Percentiles rank a stretch among this genome's conserved stretches.
Evolutionary conservation across 305 asterid species (phyloP).

Genomic region (Plantago coronopus): DNA sequence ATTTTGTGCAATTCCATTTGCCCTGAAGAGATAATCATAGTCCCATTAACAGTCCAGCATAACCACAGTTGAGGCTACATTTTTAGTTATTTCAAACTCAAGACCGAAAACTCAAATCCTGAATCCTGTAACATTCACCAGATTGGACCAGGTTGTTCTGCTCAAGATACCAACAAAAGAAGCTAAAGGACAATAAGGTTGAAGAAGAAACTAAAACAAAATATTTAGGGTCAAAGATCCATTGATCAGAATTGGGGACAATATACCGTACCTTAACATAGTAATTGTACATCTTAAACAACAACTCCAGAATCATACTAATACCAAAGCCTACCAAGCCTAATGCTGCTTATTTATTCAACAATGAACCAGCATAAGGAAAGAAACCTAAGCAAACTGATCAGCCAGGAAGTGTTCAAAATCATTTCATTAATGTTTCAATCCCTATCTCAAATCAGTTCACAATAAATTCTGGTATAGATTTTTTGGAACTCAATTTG

Average conservation of each 20-base stretch:
- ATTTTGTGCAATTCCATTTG: conserved; percentile 75
- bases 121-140: conserved; percentile 1
- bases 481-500: no score
- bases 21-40: conserved; percentile 42
- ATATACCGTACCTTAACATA: not conserved
- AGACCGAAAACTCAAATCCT: conserved; percentile 10
- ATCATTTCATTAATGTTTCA: no score
- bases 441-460: no score
- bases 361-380: no score
- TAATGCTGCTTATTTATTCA: no score
- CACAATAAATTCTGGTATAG: no score
- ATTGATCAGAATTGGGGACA: not conserved
- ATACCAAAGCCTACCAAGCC: no score
- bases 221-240: not conserved
- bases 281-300: not conserved
- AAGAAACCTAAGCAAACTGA: no score
- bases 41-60: conserved; percentile 1
- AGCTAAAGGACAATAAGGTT: not conserved
- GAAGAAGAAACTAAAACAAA: not conserved
- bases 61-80: conserved; percentile 1
- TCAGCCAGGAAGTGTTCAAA: no score
- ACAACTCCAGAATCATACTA: not conserved
- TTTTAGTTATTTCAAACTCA: conserved; percentile 3
- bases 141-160: not conserved
- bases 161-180: conserved; percentile 13